Evolutionary conservation across 306 rosid species (phyloP).

Genomic region (Quercus mongolica): DNA sequence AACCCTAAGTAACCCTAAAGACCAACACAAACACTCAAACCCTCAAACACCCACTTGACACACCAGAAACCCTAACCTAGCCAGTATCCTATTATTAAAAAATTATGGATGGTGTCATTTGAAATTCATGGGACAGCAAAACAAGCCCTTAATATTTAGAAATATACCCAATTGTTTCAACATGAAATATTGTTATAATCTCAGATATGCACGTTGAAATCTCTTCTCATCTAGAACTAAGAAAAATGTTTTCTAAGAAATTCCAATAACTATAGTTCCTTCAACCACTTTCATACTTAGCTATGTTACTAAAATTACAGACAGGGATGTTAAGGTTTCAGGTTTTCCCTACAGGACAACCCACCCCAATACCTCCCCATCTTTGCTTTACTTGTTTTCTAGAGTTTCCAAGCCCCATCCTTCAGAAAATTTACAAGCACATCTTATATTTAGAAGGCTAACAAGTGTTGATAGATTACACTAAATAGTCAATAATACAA

Average conservation of each 20-base stretch:
- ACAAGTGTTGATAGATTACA: too few species aligned
- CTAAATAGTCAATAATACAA: too few species aligned
- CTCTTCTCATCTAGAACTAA: not conserved
- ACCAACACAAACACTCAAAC: too few species aligned
- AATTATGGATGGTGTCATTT: not conserved
- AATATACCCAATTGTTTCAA: not conserved
- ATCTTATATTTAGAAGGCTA: too few species aligned
- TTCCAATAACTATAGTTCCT: not conserved
- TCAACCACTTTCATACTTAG: not conserved
- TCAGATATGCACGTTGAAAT: not conserved
- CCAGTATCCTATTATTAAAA: not conserved
- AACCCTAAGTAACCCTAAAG: too few species aligned
- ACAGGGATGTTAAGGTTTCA: too few species aligned
- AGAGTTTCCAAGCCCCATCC: too few species aligned
- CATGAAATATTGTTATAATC: not conserved
- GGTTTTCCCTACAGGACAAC: not conserved
- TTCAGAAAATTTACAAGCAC: too few species aligned
- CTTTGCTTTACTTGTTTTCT: too few species aligned
- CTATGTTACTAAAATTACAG: not conserved
- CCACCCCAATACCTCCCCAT: not conserved
- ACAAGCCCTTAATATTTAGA: not conserved
- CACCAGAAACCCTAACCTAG: too few species aligned
- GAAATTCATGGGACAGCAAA: not conserved
- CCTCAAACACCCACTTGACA: too few species aligned
- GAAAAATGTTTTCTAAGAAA: not conserved